Conservation (phyloP, 140 eudicot species). For the Senecio squalidus region DNA sequence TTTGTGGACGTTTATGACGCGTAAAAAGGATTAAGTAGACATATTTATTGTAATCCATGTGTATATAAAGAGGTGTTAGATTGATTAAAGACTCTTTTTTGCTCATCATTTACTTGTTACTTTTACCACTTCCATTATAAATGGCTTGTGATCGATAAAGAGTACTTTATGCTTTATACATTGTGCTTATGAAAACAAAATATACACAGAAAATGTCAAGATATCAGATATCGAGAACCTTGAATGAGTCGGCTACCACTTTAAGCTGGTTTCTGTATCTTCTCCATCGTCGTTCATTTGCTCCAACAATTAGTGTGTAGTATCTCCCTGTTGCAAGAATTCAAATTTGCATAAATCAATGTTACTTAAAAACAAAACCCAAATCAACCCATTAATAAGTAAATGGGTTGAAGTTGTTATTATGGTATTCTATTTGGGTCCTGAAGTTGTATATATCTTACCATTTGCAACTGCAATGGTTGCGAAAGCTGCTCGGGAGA, state of each 20-base stretch:
- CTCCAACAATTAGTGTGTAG: constrained; percentile 82
- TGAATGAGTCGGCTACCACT: constrained; percentile 92
- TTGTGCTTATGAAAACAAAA: constrained; percentile 23
- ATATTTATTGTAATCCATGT: constrained; percentile 32
- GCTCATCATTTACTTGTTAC: constrained; percentile 7
- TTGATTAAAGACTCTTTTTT: constrained; percentile 13
- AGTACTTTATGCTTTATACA: constrained; percentile 20
- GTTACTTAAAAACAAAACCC: too few relatives aligned
- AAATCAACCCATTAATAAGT: too few relatives aligned
- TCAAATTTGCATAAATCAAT: background rate
- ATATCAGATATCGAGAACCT: constrained; percentile 61
- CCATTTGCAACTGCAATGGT: constrained; percentile 89
- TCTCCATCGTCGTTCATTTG: constrained; percentile 85
- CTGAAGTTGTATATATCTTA: constrained; percentile 17
- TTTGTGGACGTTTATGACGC: constrained; percentile 31
- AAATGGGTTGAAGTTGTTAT: too few relatives aligned
- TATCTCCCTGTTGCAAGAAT: constrained; percentile 65
- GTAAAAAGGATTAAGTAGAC: constrained; percentile 24
- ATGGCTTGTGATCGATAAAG: background rate
- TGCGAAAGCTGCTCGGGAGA: constrained; percentile 75
- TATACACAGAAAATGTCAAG: constrained; percentile 12
- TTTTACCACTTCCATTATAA: background rate
- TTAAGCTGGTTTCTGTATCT: constrained; percentile 71
- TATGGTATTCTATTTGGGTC: background rate
- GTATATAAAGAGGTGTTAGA: constrained; percentile 41